These are phyloP conservation scores for Capsicum pubescens DNA, from an alignment of 257 asterid species.

Conservation along the genomic window DNA sequence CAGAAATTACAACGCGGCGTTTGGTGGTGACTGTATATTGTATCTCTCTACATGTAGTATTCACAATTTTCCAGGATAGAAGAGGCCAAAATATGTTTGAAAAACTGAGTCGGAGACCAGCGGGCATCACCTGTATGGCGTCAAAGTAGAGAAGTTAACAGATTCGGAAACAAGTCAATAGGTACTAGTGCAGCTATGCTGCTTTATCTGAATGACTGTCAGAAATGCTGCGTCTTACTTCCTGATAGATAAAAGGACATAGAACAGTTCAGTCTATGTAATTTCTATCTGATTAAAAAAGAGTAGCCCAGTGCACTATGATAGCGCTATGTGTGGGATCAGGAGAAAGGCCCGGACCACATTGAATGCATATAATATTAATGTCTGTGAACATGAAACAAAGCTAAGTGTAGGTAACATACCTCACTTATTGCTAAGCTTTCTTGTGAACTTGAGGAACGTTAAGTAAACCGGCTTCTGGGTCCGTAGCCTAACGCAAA, in stretches of 20 bases:
- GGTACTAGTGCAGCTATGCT: not conserved
- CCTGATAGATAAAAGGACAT: conserved; percentile 18
- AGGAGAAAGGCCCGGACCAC: not conserved
- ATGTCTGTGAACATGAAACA: not conserved
- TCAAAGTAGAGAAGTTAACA: not conserved
- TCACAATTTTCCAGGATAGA: not conserved
- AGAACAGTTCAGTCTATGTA: not conserved
- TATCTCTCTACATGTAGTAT: conserved; percentile 20
- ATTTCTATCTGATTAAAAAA: not conserved
- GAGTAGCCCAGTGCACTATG: not conserved
- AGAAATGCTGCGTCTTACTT: not conserved
- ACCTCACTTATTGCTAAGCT: conserved; percentile 44
- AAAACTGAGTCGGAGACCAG: not conserved
- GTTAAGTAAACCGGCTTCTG: conserved; percentile 32
- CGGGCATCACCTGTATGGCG: conserved; percentile 19
- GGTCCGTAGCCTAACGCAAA: conserved; percentile 37
- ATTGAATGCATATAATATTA: not conserved
- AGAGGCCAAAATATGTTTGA: conserved; percentile 23
- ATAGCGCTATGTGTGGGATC: not conserved
- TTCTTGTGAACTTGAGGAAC: conserved; percentile 40
- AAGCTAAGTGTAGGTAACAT: conserved; percentile 26
- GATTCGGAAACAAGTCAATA: conserved; percentile 17
- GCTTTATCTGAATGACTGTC: conserved; percentile 26
- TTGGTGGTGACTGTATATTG: conserved; percentile 3
- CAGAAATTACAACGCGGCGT: not conserved